These are phyloP conservation scores for Aspergillus indologenus DNA, from an alignment of 495 filamentous ascomycete genomes.

Conservation along the genomic window DNA sequence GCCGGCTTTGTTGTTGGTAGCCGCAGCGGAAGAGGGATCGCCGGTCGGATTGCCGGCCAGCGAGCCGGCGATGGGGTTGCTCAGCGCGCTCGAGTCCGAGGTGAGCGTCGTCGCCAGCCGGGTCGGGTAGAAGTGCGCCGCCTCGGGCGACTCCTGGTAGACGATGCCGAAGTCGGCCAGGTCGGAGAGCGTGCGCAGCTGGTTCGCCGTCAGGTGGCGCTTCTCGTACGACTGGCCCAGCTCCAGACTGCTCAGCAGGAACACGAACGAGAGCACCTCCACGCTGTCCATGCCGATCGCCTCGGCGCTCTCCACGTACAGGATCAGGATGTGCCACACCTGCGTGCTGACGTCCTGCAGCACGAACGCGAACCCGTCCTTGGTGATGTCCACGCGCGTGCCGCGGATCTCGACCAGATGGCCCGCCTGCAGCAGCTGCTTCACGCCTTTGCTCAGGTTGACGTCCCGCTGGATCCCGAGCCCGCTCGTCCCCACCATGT, in stretches of 20 bases:
- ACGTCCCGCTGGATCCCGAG: conserved; percentile 46
- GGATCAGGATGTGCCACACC: conserved; percentile 90
- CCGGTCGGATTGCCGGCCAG: conserved; percentile 32
- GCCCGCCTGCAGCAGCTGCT: conserved; percentile 72
- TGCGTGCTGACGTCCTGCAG: conserved; percentile 94
- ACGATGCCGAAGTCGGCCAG: conserved; percentile 90
- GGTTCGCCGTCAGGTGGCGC: conserved; percentile 69
- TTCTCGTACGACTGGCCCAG: conserved; percentile 87
- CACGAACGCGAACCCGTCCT: conserved; percentile 89
- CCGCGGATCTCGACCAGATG: conserved; percentile 69
- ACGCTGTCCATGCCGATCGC: conserved; percentile 76
- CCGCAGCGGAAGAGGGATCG: conserved; percentile 13
- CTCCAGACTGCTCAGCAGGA: conserved; percentile 90
- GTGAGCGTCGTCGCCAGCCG: conserved; percentile 93
- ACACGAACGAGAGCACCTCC: conserved; percentile 92
- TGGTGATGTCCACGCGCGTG: conserved; percentile 68
- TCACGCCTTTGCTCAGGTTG: conserved; percentile 74
- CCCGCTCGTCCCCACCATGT: conserved; percentile 76
- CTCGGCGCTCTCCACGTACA: conserved; percentile 87
- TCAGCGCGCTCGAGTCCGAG: conserved; percentile 65
- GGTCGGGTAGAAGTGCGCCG: conserved; percentile 84
- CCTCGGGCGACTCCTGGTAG: conserved; percentile 59
- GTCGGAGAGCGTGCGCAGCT: conserved; percentile 80
- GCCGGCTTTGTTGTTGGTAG: conserved; percentile 40
- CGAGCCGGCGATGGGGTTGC: conserved; percentile 39